A percentile compares a stretch with the other conserved stretches of the same genome.
These are phyloP conservation scores for Trichocomaceae sp. DNA, from an alignment of 2,329 filamentous ascomycete species.

Conservation along the genomic window DNA sequence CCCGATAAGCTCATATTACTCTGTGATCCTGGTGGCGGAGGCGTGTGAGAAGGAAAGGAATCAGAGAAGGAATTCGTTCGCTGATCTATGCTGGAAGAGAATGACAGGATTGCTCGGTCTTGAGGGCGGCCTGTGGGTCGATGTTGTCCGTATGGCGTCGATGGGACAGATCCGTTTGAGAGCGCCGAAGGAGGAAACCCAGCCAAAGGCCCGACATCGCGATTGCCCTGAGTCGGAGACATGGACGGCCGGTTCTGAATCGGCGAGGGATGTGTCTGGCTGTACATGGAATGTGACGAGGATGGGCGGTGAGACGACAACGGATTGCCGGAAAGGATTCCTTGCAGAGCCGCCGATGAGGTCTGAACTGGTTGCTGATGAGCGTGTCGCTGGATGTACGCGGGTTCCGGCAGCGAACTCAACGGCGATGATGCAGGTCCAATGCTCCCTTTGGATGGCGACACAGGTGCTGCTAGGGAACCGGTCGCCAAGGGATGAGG, in stretches of 20 bases:
- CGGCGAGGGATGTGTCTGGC: constrained; percentile 30
- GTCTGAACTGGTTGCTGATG: constrained; percentile 26
- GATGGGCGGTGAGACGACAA: constrained; percentile 30
- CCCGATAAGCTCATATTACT: constrained; percentile 36
- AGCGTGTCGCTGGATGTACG: constrained; percentile 4
- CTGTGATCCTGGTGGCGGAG: constrained; percentile 30
- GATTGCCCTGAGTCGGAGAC: constrained; percentile 45
- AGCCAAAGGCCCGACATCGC: constrained; percentile 42
- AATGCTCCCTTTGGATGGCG: constrained; percentile 25
- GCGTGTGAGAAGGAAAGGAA: constrained; percentile 21
- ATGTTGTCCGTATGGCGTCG: constrained; percentile 29
- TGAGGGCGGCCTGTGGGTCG: constrained; percentile 24
- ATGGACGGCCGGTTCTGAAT: constrained; percentile 42
- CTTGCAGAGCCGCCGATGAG: constrained; percentile 20
- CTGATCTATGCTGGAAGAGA: constrained; percentile 24
- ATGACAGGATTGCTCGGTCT: constrained; percentile 20
- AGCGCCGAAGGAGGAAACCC: constrained; percentile 36
- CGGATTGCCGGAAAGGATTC: constrained; percentile 9
- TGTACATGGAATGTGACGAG: constrained; percentile 36
- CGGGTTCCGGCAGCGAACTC: constrained; percentile 17
- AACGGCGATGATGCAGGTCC: constrained; percentile 22
- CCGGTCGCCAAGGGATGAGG: constrained; percentile 18
- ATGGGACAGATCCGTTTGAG: constrained; percentile 18
- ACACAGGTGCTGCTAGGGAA: constrained; percentile 26
- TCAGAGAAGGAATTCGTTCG: constrained; percentile 26